A percentile compares a stretch with the other conserved stretches of the same genome.
phyloP scores from a whole-genome alignment of 352 stramenopile genomes.

The Phytophthora citrophthora region DNA sequence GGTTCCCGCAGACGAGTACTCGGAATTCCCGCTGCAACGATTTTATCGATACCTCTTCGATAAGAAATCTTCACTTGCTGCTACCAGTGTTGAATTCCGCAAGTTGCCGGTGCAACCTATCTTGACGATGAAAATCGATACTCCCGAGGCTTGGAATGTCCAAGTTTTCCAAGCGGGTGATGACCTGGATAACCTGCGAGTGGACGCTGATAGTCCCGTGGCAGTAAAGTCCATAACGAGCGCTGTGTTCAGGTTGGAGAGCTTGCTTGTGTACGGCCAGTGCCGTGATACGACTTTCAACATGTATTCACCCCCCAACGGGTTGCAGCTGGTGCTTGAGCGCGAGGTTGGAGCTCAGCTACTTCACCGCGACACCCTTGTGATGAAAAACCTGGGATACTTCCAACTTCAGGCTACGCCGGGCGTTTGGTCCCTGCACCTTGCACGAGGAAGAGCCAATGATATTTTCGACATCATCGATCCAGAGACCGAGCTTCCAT shows the following conservation, averaged over 20 bases:
- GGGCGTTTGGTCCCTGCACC: conserved; percentile 93
- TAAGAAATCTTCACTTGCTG: conserved; percentile 49
- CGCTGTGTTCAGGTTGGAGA: conserved; percentile 89
- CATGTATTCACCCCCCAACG: conserved; percentile 84
- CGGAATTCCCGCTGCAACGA: conserved; percentile 89
- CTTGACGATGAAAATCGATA: conserved; percentile 94
- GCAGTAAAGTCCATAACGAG: conserved; percentile 70
- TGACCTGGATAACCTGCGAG: conserved; percentile 94
- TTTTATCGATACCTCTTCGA: conserved; percentile 94
- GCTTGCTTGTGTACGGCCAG: conserved; percentile 90
- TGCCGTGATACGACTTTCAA: conserved; percentile 88
- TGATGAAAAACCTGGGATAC: conserved; percentile 99
- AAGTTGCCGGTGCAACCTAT: conserved; percentile 87
- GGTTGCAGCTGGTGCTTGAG: conserved; percentile 92
- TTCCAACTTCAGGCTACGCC: conserved; percentile 98
- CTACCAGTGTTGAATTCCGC: conserved; percentile 71
- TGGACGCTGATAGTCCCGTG: conserved; percentile 59
- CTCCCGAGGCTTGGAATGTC: conserved; percentile 93
- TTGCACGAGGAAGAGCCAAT: conserved; percentile 82
- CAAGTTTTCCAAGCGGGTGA: conserved; percentile 72
- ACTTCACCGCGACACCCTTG: conserved; percentile 94
- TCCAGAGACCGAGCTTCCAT: conserved; percentile 38
- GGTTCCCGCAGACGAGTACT: conserved; percentile 72
- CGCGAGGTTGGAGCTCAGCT: conserved; percentile 60
- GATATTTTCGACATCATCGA: conserved; percentile 86